A percentile compares a stretch with the other conserved stretches of the same genome.
Conservation (phyloP, 1,139 yeast species). For the Spencermartinsiella ligniputridi region DNA sequence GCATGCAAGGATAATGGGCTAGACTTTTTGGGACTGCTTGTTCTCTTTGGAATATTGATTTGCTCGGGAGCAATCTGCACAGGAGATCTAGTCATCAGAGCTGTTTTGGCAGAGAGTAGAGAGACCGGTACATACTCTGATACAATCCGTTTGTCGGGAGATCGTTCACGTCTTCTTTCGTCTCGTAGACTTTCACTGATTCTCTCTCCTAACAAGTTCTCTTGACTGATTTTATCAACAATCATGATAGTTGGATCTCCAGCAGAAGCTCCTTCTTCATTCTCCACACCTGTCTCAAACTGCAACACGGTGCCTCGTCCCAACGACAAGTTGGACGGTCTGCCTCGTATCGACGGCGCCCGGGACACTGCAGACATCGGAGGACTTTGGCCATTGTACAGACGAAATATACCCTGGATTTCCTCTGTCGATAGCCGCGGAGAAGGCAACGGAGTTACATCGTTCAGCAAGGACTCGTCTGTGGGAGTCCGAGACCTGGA, state of each 20-base stretch:
- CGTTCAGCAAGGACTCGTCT: background rate
- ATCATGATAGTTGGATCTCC: background rate
- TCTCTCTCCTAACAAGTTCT: background rate
- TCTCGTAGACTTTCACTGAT: background rate
- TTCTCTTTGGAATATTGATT: background rate
- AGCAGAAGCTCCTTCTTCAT: too few species aligned
- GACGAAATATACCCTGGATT: background rate
- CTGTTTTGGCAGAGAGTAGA: background rate
- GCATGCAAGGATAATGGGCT: background rate
- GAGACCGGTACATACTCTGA: conserved; percentile 1
- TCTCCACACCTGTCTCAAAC: too few species aligned
- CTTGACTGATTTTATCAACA: too few species aligned
- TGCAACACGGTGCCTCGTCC: background rate
- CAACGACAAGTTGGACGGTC: background rate
- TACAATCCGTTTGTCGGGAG: background rate
- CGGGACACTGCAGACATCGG: conserved; percentile 1
- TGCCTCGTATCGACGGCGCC: background rate
- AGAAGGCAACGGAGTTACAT: background rate
- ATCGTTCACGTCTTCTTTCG: background rate
- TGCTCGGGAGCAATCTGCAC: background rate
- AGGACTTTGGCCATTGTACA: background rate
- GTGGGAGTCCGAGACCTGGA: background rate
- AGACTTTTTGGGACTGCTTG: background rate
- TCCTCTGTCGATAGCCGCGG: background rate
- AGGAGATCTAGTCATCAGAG: background rate